Base-by-base conservation (phyloP, 2,329 filamentous ascomycete genomes). In the Aspergillus sp. region DNA sequence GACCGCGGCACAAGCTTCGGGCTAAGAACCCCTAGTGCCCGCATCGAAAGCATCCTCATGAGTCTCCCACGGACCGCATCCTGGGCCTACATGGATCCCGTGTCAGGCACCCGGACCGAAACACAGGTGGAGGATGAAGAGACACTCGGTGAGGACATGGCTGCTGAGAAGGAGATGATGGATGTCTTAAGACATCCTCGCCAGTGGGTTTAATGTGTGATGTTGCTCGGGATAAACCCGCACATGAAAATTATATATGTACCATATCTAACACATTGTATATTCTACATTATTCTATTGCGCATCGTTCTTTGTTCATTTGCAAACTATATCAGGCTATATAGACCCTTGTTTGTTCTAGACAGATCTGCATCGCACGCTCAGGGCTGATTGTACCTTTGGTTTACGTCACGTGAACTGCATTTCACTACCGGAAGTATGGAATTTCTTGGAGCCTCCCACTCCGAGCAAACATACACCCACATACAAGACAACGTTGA, bases 11-110 rank as follows among this genome's bases (percentile, higher is more conserved):
- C 95, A 2, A 88, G 90, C 7, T 99, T 99, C 75, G 95, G 95
- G 1, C 79, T 99, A 62, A 95, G 95, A 70, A 96, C 93, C 0
- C 95, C 95, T 0, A 91, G 91, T 43, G 90, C 93, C 6, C 84
- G 95, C 61, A 87, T 99, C 3, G 95, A 99, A 82, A 97, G 93
- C 74, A 99, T 99, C 58, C 78, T 99, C 64, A 98, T 99, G 92
- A 97, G 91, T 76, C 79, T 99, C 73, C 95, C 95, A 6, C 80
- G 96, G 64, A 98, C 93, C 14, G 95, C 95, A 23, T 86, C 87
- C 67, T 99, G 95, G 95, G 86, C 89, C 71, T 99, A 99, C 75
- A 97, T 97, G 93, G 90, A 96, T 75, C 75, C 77, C 0, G 70
- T 79, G 2, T 79, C 75, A 2, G 77, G 77, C 8, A 80, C 77